A percentile compares a stretch with the other conserved stretches of the same genome.
Evolutionary conservation across 73 alveolate genomes (phyloP).

Genomic region (Uronychia setigera): DNA sequence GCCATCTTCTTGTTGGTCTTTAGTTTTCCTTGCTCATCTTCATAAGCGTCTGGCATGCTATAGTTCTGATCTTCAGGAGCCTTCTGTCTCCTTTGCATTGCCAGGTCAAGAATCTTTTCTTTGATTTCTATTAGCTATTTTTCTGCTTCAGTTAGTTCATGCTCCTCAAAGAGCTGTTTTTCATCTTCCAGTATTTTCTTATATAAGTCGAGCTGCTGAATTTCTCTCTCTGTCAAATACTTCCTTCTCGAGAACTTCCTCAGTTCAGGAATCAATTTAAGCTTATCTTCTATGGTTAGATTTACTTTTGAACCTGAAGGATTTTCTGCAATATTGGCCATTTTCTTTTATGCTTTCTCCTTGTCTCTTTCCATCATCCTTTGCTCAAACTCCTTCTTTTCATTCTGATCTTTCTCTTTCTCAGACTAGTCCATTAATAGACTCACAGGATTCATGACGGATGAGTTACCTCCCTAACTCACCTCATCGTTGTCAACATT

Average conservation of each 20-base stretch:
- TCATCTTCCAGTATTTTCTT: conserved; percentile 90
- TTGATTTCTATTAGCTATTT: conserved; percentile 70
- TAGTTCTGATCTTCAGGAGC: conserved; percentile 68
- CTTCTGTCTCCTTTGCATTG: conserved; percentile 60
- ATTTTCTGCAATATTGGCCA: conserved; percentile 15
- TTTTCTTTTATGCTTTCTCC: conserved; percentile 51
- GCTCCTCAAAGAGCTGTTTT: conserved; percentile 78
- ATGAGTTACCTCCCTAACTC: too few species aligned
- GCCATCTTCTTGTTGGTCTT: conserved; percentile 71
- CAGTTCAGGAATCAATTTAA: conserved; percentile 71
- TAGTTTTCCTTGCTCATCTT: conserved; percentile 81
- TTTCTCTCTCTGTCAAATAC: conserved; percentile 87
- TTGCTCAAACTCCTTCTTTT: conserved; percentile 1
- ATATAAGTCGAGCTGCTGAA: conserved; percentile 89
- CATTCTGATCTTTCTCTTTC: conserved; percentile 7
- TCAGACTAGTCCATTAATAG: background rate
- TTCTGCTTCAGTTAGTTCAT: conserved; percentile 88
- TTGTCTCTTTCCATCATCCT: conserved; percentile 20
- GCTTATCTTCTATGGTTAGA: conserved; percentile 69
- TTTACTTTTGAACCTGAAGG: background rate
- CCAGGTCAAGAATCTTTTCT: conserved; percentile 76
- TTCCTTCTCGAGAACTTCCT: conserved; percentile 89
- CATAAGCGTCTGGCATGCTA: conserved; percentile 80
- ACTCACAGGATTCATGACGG: background rate
- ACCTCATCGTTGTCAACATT: background rate